Evolutionary conservation across 139 green algal genomes (phyloP).

Genomic region (Asterochloris sp.): DNA sequence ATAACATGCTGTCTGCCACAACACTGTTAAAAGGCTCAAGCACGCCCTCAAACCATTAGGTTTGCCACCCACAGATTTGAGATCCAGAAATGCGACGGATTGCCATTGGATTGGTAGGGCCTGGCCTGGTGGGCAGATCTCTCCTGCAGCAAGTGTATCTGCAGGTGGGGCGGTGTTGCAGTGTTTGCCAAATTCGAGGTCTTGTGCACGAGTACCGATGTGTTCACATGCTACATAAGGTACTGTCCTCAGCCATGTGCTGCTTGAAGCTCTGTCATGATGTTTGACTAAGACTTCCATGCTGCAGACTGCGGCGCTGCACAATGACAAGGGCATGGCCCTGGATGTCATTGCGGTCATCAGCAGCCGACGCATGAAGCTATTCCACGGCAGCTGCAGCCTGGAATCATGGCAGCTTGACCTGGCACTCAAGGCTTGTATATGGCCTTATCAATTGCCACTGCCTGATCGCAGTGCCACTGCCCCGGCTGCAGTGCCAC

Average conservation of each 20-base stretch:
- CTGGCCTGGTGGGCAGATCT: constrained; percentile 83
- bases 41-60: too few species aligned
- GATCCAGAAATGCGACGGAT: background rate
- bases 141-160: constrained; percentile 83
- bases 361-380: background rate
- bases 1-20: too few species aligned
- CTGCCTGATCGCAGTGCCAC: too few species aligned
- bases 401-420: background rate
- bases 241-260: background rate
- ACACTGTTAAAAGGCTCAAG: too few species aligned
- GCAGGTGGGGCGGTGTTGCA: constrained; percentile 44
- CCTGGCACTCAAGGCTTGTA: background rate
- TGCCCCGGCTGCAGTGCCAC: too few species aligned
- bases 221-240: background rate
- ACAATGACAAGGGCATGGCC: background rate
- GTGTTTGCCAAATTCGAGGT: background rate
- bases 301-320: background rate
- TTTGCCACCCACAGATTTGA: too few species aligned
- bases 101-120: constrained; percentile 66
- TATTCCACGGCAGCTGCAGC: background rate
- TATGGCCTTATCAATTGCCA: background rate
- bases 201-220: background rate
- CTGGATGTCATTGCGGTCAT: background rate
- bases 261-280: background rate
- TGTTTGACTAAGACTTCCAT: background rate